These are phyloP conservation scores for Candolleomyces efflorescens DNA, from an alignment of 768 basidiomycete genomes.

Conservation along the genomic window DNA sequence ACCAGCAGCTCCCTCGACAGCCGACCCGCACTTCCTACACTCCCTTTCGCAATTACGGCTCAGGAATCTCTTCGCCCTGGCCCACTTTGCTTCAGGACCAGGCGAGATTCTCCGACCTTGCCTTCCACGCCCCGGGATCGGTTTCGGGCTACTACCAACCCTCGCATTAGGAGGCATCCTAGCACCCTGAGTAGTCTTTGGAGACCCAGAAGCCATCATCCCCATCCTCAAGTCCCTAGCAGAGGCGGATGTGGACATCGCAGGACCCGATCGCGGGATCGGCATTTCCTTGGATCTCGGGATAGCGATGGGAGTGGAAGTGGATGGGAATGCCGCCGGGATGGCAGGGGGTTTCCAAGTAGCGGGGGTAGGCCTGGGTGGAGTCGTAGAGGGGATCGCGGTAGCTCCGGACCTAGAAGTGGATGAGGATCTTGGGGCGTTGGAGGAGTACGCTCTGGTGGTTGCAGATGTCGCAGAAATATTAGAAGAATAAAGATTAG, in stretches of 20 bases:
- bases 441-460: background rate
- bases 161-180: background rate
- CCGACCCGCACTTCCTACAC: conserved; percentile 23
- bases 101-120: background rate
- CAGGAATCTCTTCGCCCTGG: conserved; percentile 15
- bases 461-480: background rate
- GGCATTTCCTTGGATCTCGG: background rate
- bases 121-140: background rate
- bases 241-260: conserved; percentile 10
- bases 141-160: too few species aligned
- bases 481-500: conserved; percentile 1
- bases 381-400: background rate
- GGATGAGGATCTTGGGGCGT: background rate
- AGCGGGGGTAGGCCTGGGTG: background rate
- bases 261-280: background rate
- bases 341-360: background rate
- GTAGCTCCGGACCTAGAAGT: background rate
- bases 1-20: conserved; percentile 16
- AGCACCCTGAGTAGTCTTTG: background rate
- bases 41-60: conserved; percentile 13
- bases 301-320: background rate
- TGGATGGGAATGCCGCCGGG: background rate
- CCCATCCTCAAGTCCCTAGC: conserved; percentile 19
- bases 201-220: background rate
- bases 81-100: background rate